Percentiles rank a stretch among this genome's conserved stretches.
Evolutionary conservation across 345 rosid species (phyloP).

Genomic region (Eucalyptus curtisii): DNA sequence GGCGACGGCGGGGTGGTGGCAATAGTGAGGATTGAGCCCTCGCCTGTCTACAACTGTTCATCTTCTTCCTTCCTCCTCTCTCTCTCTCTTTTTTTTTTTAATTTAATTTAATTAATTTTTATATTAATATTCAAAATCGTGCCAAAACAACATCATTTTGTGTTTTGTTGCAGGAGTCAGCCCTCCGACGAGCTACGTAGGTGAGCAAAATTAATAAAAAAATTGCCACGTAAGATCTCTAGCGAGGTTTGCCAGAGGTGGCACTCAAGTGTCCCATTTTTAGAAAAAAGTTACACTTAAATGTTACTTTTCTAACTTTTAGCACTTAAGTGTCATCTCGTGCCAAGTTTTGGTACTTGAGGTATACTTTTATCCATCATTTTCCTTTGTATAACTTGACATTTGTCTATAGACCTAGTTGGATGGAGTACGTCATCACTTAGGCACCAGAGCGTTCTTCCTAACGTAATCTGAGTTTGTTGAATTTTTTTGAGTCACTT

Average conservation of each 20-base stretch:
- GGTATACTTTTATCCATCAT: too few species aligned
- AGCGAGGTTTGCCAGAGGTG: fast-evolving
- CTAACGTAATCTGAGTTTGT: conserved; percentile 30
- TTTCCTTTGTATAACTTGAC: conserved; percentile 31
- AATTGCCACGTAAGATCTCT: too few species aligned
- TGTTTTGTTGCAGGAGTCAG: fast-evolving
- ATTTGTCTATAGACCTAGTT: conserved; percentile 35
- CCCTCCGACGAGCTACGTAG: fast-evolving
- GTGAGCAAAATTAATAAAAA: too few species aligned
- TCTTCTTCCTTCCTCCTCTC: too few species aligned
- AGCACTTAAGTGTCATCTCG: fast-evolving
- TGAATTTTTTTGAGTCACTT: background rate
- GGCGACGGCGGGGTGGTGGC: fast-evolving
- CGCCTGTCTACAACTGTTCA: fast-evolving
- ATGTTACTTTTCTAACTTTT: too few species aligned
- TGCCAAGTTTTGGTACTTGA: fast-evolving
- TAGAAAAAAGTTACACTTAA: fast-evolving
- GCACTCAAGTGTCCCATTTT: too few species aligned
- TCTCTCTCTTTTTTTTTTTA: too few species aligned
- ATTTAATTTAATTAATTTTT: too few species aligned
- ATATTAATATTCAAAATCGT: too few species aligned
- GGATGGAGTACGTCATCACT: conserved; percentile 93
- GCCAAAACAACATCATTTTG: fast-evolving
- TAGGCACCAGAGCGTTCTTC: conserved; percentile 47
- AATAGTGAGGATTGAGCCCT: fast-evolving